Conservation (phyloP, 2,329 filamentous ascomycete genomes). For the Aspergillus calidoustus region DNA sequence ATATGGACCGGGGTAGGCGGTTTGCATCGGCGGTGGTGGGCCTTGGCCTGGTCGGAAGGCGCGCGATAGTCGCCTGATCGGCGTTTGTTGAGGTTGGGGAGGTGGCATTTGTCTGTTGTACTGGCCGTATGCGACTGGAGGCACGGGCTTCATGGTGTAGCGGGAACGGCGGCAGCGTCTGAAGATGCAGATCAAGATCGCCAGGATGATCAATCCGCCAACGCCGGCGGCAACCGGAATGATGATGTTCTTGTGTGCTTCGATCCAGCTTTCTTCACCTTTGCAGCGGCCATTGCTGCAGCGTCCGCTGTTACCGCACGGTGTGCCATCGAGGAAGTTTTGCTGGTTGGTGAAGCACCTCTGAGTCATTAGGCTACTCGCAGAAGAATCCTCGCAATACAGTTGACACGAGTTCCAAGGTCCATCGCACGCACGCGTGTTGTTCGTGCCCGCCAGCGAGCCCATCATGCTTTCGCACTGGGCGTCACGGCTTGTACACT, state of each 20-base stretch:
- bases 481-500: constrained; percentile 88
- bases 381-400: constrained; percentile 70
- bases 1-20: constrained; percentile 26
- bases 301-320: constrained; percentile 76
- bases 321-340: constrained; percentile 91
- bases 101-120: constrained; percentile 22
- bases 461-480: constrained; percentile 89
- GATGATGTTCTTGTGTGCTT: constrained; percentile 75
- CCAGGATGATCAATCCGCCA: constrained; percentile 72
- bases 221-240: constrained; percentile 77
- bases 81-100: constrained; percentile 27
- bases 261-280: constrained; percentile 78
- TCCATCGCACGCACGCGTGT: constrained; percentile 76
- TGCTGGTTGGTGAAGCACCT: constrained; percentile 71
- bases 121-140: constrained; percentile 20
- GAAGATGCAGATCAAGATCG: constrained; percentile 69
- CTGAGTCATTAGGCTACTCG: neutral
- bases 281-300: constrained; percentile 80
- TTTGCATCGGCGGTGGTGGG: constrained; percentile 5
- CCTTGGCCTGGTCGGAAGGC: constrained; percentile 2
- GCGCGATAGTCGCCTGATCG: constrained; percentile 20
- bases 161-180: constrained; percentile 58
- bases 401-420: constrained; percentile 70
- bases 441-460: constrained; percentile 70
- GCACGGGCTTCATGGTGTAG: constrained; percentile 25